Conservation (phyloP, 768 basidiomycete species). For the Lepiota brunneoincarnata region DNA sequence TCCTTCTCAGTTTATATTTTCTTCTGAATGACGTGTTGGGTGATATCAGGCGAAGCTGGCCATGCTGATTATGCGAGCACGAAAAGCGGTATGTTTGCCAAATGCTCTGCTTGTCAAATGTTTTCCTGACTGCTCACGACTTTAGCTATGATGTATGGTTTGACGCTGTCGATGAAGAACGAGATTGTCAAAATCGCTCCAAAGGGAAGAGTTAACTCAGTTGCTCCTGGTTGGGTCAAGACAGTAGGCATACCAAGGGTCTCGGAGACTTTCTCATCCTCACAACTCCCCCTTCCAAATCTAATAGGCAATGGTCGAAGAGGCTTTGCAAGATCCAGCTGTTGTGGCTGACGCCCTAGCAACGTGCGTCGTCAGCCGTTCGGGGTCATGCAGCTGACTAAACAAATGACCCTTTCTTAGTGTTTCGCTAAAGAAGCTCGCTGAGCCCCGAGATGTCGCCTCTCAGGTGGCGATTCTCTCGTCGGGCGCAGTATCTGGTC, state of each 20-base stretch:
- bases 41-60: conserved; percentile 47
- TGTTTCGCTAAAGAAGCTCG: conserved; percentile 69
- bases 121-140: neutral
- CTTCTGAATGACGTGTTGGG: neutral
- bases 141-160: conserved; percentile 69
- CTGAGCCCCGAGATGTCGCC: conserved; percentile 59
- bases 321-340: conserved; percentile 50
- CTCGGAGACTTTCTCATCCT: neutral
- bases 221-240: conserved; percentile 69
- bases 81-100: conserved; percentile 54
- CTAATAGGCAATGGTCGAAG: conserved; percentile 59
- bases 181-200: conserved; percentile 78
- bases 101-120: neutral
- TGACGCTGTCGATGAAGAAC: conserved; percentile 68
- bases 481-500: conserved; percentile 60
- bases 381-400: neutral
- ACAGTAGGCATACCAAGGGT: conserved; percentile 36
- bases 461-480: conserved; percentile 60
- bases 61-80: conserved; percentile 65
- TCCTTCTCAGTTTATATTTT: neutral
- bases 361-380: conserved; percentile 46
- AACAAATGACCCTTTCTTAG: conserved; percentile 28
- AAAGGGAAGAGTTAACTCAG: conserved; percentile 62
- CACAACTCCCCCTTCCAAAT: too few relatives aligned
- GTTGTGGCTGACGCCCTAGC: conserved; percentile 59